Evolutionary conservation across 2,329 filamentous ascomycete genomes (phyloP).

Genomic region (Drechslerella dactyloides): DNA sequence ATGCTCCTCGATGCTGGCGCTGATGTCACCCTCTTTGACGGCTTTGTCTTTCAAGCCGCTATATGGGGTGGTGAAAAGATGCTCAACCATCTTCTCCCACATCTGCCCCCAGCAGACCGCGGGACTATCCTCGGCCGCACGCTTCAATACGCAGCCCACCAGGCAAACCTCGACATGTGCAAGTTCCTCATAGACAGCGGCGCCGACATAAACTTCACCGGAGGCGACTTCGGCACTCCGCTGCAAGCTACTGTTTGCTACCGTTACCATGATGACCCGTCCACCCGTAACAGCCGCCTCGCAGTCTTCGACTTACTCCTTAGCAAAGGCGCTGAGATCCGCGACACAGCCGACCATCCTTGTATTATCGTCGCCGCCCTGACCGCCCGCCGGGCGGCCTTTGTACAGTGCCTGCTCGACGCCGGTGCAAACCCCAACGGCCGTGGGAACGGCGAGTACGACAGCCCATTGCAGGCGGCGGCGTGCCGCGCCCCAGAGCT

Average conservation of each 20-base stretch:
- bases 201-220: slow-evolving; percentile 13
- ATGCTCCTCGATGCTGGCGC: slow-evolving; percentile 20
- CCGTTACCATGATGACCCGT: neutral
- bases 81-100: slow-evolving; percentile 10
- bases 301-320: slow-evolving; percentile 22
- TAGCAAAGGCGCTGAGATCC: slow-evolving; percentile 8
- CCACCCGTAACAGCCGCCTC: slow-evolving; percentile 6
- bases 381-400: neutral
- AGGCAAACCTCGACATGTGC: slow-evolving; percentile 15
- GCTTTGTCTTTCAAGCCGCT: slow-evolving; percentile 1
- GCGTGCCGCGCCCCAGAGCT: neutral
- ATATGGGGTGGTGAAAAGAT: slow-evolving; percentile 23
- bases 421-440: slow-evolving; percentile 34
- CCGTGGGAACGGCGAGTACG: slow-evolving; percentile 7
- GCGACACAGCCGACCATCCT: neutral
- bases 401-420: slow-evolving; percentile 14
- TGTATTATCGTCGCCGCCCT: slow-evolving; percentile 3
- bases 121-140: slow-evolving; percentile 3
- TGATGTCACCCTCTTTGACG: slow-evolving; percentile 3
- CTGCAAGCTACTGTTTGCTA: slow-evolving; percentile 21
- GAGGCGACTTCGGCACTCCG: slow-evolving; percentile 14
- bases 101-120: neutral
- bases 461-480: slow-evolving; percentile 27
- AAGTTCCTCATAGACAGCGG: slow-evolving; percentile 10
- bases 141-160: slow-evolving; percentile 10